A percentile compares a stretch with the other conserved stretches of the same genome.
These are phyloP conservation scores for Coniferiporia weirii DNA, from an alignment of 1,284 basidiomycete species.

Conservation along the genomic window DNA sequence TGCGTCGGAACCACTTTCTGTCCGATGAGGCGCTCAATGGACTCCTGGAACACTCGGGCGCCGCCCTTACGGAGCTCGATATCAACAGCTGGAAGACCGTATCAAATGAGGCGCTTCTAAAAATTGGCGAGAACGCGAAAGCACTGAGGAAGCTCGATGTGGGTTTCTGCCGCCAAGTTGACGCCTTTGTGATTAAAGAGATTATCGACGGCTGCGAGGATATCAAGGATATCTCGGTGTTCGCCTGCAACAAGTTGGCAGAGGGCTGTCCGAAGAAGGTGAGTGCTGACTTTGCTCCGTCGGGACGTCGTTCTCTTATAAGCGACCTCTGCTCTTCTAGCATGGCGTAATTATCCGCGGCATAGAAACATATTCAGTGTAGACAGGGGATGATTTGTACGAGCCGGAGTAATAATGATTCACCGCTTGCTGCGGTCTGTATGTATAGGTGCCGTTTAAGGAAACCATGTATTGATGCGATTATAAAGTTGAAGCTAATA, in stretches of 20 bases:
- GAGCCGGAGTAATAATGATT: too few species aligned
- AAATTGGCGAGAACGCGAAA: slow-evolving; percentile 43
- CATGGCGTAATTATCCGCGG: slow-evolving; percentile 18
- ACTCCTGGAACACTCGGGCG: slow-evolving; percentile 68
- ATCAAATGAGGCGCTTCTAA: slow-evolving; percentile 49
- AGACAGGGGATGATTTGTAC: not conserved
- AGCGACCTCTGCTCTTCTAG: not conserved
- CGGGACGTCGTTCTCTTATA: not conserved
- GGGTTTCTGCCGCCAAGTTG: slow-evolving; percentile 82
- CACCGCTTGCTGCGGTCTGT: not conserved
- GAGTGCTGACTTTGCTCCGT: slow-evolving; percentile 12
- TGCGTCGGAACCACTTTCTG: slow-evolving; percentile 61
- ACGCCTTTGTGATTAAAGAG: slow-evolving; percentile 78
- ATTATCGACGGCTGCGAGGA: slow-evolving; percentile 50
- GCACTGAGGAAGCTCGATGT: slow-evolving; percentile 68
- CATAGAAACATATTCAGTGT: slow-evolving; percentile 17
- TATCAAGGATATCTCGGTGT: slow-evolving; percentile 23
- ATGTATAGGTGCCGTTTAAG: not conserved
- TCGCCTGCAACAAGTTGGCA: slow-evolving; percentile 43
- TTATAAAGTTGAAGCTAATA: not conserved
- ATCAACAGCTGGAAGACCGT: slow-evolving; percentile 73
- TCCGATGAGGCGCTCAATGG: slow-evolving; percentile 54
- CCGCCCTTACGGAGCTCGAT: slow-evolving; percentile 55
- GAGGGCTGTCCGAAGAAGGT: slow-evolving; percentile 52
- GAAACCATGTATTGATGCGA: not conserved